Evolutionary conservation across 257 asterid genomes (phyloP), one percentile per base, ranked within the genome.

Genomic region (Linaria vulgaris): DNA sequence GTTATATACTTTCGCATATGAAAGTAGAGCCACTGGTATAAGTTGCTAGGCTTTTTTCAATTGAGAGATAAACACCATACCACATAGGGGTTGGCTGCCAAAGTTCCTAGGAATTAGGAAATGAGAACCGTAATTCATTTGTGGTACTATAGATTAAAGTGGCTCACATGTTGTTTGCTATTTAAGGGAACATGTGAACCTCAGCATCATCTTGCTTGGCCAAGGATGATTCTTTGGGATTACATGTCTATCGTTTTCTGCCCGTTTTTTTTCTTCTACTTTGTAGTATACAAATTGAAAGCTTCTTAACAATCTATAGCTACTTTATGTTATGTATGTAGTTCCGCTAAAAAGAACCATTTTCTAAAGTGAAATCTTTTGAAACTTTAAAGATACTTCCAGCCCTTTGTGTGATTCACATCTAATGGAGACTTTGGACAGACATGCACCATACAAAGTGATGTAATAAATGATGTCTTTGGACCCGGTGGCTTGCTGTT

Each of bases 131-230:
- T 30, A 30, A 6, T 30, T 30, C 37, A 30, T 6, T 30, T 30
- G 37, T 30, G 37, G 3, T 30, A 30, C 37, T 2, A 30, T 30
- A 2, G 6, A 30, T 41, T 6, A 41, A 41, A 41, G 12, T 6
- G 24, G 44, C 24, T 55, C 30, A 38, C 64, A 58, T 38, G 55
- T 62, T 7, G 41, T n/a, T n/a, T n/a, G n/a, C n/a, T n/a, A n/a
- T n/a, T 45, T 62, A 31, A 34, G 63, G 64, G 34, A 64, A 63
- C 71, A 57, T 50, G 64, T 50, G 68, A 57, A 65, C 64, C 57
- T 57, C 30, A 31, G 8, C 23, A 61, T 22, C 15, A 45, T 61
- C 6, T 41, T 65, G 54, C 54, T 39, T 22, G 38, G 44, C 59
- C 47, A 58, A 34, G 49, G 5, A 34, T 66, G 22, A 46, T 13